Evolutionary conservation across 2,329 filamentous ascomycete genomes (phyloP), one percentile per base, ranked within the genome.

Genomic region (Alternaria conjuncta): DNA sequence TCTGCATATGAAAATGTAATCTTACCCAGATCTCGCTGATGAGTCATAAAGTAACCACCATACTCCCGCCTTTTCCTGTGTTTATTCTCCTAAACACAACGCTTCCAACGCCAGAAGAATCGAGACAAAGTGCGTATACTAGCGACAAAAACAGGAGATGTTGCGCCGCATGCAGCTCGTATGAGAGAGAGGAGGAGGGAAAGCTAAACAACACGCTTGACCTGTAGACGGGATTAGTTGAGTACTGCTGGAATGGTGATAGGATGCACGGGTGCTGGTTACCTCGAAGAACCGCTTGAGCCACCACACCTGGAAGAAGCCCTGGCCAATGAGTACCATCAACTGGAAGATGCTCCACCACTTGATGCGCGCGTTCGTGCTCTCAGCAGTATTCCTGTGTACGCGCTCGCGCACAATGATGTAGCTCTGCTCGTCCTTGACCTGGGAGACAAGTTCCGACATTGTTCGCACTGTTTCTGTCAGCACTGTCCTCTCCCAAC

Each of bases 271-370:
- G 30, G 26, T 10, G 28, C 21, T n/a, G 28, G 69, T 63, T 79
- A 90, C 89, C 89, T 97, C 94, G 79, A 97, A 97, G 87, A 99
- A 99, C 78, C 96, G 89, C 85, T 97, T 96, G 80, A 99, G 83
- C 94, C 96, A 99, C 95, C 96, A 99, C 70, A 99, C 95, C 85
- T 99, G 96, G 86, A 99, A 99, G 71, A 97, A 85, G 65, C 94
- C 96, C 85, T 98, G 93, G 75, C 92, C 94, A 70, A 96, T 86
- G 67, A 99, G 88, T 55, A 98, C 90, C 60, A 89, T 87, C 69
- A 99, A 89, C 83, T 99, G 94, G 82, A 98, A 98, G 74, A 98
- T 88, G 82, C 96, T 97, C 96, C 96, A 99, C 96, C 96, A 99
- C 86, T 99, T 99, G 80, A 99, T 96, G 71, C 96, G 88, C 73